Evolutionary conservation across 2,329 filamentous ascomycete genomes (phyloP).

Genomic region (Fonsecaea nubica): DNA sequence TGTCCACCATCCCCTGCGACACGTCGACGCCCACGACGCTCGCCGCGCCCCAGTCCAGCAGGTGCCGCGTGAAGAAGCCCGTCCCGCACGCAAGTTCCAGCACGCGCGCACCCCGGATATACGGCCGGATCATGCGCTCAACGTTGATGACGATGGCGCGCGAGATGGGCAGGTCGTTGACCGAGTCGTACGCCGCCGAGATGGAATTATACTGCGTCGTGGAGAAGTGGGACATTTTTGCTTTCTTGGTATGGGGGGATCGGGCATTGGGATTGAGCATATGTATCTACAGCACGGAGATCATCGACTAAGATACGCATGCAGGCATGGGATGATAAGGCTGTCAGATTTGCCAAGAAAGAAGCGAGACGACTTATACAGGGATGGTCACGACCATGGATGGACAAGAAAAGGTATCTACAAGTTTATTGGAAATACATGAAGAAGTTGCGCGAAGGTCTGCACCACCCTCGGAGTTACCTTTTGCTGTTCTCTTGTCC

Average conservation of each 20-base stretch:
- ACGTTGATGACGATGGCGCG: conserved; percentile 22
- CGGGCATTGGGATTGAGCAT: too few relatives aligned
- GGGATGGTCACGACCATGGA: background rate
- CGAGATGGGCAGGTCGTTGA: conserved; percentile 22
- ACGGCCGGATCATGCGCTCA: conserved; percentile 12
- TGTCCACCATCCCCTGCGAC: conserved; percentile 46
- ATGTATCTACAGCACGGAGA: too few relatives aligned
- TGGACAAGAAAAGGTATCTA: background rate
- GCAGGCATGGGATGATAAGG: background rate
- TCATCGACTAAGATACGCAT: too few relatives aligned
- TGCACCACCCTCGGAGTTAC: too few relatives aligned
- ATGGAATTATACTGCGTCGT: conserved; percentile 20
- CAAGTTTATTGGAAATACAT: background rate
- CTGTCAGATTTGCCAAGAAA: background rate
- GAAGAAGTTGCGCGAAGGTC: too few relatives aligned
- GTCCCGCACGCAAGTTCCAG: conserved; percentile 51
- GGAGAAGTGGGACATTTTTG: conserved; percentile 23
- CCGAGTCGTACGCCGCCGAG: conserved; percentile 13
- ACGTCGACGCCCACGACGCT: conserved; percentile 48
- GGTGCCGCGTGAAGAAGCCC: conserved; percentile 46
- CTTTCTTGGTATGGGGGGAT: too few relatives aligned
- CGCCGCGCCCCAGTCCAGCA: conserved; percentile 47
- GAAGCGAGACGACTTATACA: too few relatives aligned
- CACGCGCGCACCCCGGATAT: conserved; percentile 33
- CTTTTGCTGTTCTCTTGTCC: background rate